Percentiles rank a stretch among this genome's conserved stretches.
phyloP scores from a whole-genome alignment of 495 filamentous ascomycete genomes.

The Aspergillus diversus region DNA sequence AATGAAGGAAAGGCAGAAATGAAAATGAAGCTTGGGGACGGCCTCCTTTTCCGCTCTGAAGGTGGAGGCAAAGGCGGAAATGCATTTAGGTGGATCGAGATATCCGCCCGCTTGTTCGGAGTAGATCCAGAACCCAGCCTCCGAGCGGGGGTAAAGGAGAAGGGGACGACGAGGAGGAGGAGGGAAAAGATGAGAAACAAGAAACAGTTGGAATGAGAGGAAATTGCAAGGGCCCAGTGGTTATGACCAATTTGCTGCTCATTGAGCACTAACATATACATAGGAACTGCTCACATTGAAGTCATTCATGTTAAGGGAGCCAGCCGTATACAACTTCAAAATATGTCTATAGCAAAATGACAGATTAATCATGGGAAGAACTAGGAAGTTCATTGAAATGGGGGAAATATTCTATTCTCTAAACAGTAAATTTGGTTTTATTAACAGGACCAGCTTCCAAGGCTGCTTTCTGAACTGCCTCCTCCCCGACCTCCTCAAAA shows the following conservation, averaged over 20 bases:
- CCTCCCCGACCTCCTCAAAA: conserved; percentile 36
- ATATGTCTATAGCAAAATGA: no score
- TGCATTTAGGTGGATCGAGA: not conserved
- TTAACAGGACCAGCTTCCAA: conserved; percentile 25
- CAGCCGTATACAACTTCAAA: no score
- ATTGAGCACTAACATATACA: no score
- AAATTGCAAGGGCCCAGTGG: no score
- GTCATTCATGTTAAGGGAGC: no score
- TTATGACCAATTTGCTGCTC: no score
- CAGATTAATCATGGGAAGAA: not conserved
- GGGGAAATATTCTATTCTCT: not conserved
- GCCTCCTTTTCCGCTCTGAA: conserved; percentile 6
- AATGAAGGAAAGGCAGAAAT: not conserved
- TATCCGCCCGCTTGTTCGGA: not conserved
- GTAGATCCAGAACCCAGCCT: not conserved
- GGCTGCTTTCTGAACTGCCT: conserved; percentile 28
- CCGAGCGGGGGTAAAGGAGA: no score
- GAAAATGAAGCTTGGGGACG: not conserved
- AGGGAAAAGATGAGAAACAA: no score
- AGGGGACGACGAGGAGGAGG: no score
- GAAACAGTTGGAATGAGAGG: no score
- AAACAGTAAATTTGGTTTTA: conserved; percentile 35
- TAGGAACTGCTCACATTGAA: no score
- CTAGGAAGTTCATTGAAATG: not conserved
- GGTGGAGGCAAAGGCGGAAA: not conserved